Evolutionary conservation across 192 early-diverging fungal species (phyloP), one percentile per base, ranked within the genome.

Genomic region (Globomyces pollinis-pini): DNA sequence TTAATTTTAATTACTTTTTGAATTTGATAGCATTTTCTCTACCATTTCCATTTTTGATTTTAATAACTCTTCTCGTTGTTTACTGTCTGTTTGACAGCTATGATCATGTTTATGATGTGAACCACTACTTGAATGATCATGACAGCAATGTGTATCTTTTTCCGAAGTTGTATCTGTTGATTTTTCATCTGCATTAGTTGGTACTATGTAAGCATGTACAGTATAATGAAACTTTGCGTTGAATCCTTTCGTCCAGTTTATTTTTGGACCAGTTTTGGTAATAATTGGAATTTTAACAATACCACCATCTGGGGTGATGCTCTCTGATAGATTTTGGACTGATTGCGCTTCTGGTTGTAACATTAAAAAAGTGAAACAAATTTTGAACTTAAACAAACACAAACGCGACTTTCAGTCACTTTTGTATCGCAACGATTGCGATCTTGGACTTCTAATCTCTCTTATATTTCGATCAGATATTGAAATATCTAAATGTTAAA

Each of bases 191-290:
- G 66, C 57, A n/a, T 56, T 29, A 2, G 63, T 56, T n/a, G 49
- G 47, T 8, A 71, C 26, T 5, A 67, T 57, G 57, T 76, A 79
- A 1, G 72, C 55, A 50, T 52, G 60, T 5, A 63, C 71, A 12
- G 42, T 63, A 60, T 67, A 80, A 62, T 80, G 76, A 50, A 80
- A 75, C 12, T 57, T 62, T 9, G 78, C 78, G 34, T 77, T 77
- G 6, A 63, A 57, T 12, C 78, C 78, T 33, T 68, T 66, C 8
- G 51, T 28, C 74, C 74, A 80, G 23, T 31, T 39, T 9, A 57
- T 44, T 24, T 39, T 26, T 38, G 23, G 23, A 1, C 26, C 16
- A 15, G 30, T 21, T 20, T 12, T 12, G 26, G 54, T 29, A 28
- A 16, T 20, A 2, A 63, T 52, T n/a, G 50, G 50, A 13, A 63